Base-by-base conservation (phyloP, 805 yeast genomes). In the Suhomyces kilbournensis region DNA sequence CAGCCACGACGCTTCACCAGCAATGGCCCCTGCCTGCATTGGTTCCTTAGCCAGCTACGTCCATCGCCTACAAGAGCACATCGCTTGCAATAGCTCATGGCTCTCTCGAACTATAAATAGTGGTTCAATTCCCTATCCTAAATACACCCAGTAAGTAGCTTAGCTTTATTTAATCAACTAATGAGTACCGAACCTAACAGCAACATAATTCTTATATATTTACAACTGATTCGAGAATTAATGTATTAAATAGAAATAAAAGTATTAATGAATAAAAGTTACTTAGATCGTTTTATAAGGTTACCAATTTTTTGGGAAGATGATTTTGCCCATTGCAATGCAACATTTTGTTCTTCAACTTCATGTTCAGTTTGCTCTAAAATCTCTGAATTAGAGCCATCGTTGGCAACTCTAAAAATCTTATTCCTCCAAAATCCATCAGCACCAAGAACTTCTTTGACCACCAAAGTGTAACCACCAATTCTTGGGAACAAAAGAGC, bases 351-450 rank as follows among this genome's bases (percentile, higher is more conserved):
- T 42, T 20, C 30, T 23, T 42, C 45, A 23, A 8, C 12, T 42
- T 42, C 45, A 22, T 20, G 8, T 42, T 23, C 28, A 26, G 20
- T 44, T 25, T 49, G 47, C 8, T 48, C 51, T 17, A 26, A 40
- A 20, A 48, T 17, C 12, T 50, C 53, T n/a, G 35, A 23, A 25
- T 48, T 46, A 3, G 58, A 46, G 20, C 56, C 53, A 28, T 56
- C 58, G 35, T 55, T 53, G 19, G 57, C 43, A 34, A 80, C 70
- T 57, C 72, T 74, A 62, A 71, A 71, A 60, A 85, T 75, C 62
- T 79, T 75, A 55, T 80, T 83, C 70, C 84, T 82, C 89, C 90
- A 85, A 75, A 84, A 85, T 0, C 90, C 90, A 65, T 85, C 90
- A 9, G 73, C 76, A 30, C 86, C 87, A 53, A 84, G 64, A 3